Conservation (phyloP, 2,329 filamentous ascomycete genomes). For the Exophiala calicioides region DNA sequence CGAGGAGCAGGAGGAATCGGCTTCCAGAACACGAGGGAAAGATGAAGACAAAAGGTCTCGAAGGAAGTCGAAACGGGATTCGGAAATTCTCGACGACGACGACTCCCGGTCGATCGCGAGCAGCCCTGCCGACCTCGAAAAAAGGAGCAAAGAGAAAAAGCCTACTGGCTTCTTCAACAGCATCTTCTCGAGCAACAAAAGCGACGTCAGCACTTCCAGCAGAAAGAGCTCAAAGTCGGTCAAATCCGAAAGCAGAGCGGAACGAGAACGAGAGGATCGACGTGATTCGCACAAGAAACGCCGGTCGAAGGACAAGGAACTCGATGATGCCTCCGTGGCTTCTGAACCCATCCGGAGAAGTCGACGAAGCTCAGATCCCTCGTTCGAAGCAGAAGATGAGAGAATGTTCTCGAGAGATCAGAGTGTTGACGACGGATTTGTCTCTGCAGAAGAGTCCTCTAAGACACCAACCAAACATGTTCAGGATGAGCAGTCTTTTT, state of each 20-base stretch:
- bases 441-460: conserved; percentile 28
- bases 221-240: conserved; percentile 36
- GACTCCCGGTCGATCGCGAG: conserved; percentile 21
- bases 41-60: conserved; percentile 37
- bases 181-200: conserved; percentile 36
- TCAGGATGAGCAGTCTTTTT: conserved; percentile 59
- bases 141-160: conserved; percentile 36
- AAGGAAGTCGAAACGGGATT: conserved; percentile 33
- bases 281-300: conserved; percentile 36
- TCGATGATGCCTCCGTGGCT: conserved; percentile 15
- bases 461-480: conserved; percentile 10
- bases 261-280: conserved; percentile 41
- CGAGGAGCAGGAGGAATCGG: conserved; percentile 40
- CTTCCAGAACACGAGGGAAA: conserved; percentile 38
- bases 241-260: conserved; percentile 39
- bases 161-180: conserved; percentile 39
- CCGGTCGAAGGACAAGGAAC: conserved; percentile 22
- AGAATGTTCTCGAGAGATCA: conserved; percentile 36
- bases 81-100: conserved; percentile 28
- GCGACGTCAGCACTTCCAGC: conserved; percentile 29
- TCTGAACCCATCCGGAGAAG: conserved; percentile 11
- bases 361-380: conserved; percentile 15
- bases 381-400: conserved; percentile 31
- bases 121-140: conserved; percentile 24
- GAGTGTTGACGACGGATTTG: conserved; percentile 30